Conservation (phyloP, 176 grass and related monocot species). For the Hordeum marinum region DNA sequence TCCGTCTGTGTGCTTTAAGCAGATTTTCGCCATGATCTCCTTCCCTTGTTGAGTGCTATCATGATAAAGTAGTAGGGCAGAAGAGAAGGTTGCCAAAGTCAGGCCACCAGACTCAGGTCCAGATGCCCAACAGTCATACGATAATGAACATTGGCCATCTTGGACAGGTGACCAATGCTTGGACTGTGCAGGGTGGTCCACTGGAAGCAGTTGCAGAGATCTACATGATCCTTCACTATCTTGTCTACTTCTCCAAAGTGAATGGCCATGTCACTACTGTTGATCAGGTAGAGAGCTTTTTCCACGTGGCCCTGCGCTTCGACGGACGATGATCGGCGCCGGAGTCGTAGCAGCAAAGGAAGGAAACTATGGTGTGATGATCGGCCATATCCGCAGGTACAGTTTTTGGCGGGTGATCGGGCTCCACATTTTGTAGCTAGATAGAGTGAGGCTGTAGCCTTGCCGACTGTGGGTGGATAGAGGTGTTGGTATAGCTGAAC, state of each 20-base stretch:
- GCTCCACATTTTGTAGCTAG: background rate
- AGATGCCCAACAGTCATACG: slow-evolving; percentile 8
- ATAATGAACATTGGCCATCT: slow-evolving; percentile 9
- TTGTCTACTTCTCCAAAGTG: background rate
- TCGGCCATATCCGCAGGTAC: background rate
- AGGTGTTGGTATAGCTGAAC: background rate
- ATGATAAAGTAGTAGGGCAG: background rate
- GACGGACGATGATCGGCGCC: background rate
- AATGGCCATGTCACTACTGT: background rate
- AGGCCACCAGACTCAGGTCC: background rate
- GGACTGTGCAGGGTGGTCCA: slow-evolving; percentile 15
- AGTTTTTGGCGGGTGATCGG: background rate
- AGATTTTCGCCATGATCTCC: background rate
- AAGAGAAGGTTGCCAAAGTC: background rate
- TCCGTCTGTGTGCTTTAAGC: background rate
- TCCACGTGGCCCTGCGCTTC: background rate
- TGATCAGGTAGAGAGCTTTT: background rate
- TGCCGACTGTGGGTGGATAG: background rate
- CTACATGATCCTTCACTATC: background rate
- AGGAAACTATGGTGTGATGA: background rate
- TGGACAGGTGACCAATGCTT: slow-evolving; percentile 5
- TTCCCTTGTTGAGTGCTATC: background rate
- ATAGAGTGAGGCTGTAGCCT: background rate
- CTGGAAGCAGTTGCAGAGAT: slow-evolving; percentile 1
- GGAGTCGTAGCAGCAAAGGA: background rate